Conservation (phyloP, 139 green algal species). For the Chlorokybus atmophyticus region DNA sequence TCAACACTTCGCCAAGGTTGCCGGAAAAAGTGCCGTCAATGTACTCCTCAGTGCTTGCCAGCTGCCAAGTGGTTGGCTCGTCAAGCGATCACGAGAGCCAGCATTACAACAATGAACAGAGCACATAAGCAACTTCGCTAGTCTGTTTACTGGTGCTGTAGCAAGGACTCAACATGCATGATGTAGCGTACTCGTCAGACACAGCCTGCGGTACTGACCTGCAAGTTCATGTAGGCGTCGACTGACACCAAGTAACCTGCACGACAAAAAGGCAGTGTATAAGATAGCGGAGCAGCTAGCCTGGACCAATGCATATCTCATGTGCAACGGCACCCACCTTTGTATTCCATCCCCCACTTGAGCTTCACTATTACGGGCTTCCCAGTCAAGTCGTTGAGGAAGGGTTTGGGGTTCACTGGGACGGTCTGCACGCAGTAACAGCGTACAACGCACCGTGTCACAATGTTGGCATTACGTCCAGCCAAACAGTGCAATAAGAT, state of each 20-base stretch:
- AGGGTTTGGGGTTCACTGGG: constrained; percentile 94
- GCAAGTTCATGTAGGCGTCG: constrained; percentile 88
- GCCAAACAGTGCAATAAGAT: no score
- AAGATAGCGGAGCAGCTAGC: background rate
- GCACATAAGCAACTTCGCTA: no score
- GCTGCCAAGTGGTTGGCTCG: constrained; percentile 30
- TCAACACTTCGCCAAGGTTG: constrained; percentile 85
- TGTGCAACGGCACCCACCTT: constrained; percentile 41
- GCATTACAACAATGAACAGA: background rate
- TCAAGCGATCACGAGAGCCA: background rate
- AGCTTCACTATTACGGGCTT: constrained; percentile 92
- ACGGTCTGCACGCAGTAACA: no score
- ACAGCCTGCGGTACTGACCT: constrained; percentile 22
- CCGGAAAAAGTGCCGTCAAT: constrained; percentile 85
- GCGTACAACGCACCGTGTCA: no score
- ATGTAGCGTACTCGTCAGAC: no score
- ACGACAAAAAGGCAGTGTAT: background rate
- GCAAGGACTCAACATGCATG: no score
- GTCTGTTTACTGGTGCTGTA: no score
- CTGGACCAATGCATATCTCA: no score
- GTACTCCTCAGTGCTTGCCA: constrained; percentile 91
- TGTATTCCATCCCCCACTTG: constrained; percentile 99
- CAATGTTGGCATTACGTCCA: no score
- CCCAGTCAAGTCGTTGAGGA: constrained; percentile 86
- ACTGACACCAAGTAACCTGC: constrained; percentile 76